Evolutionary conservation across 495 filamentous ascomycete genomes (phyloP), one percentile per base, ranked within the genome.

Genomic region (Pseudevernia furfuracea): DNA sequence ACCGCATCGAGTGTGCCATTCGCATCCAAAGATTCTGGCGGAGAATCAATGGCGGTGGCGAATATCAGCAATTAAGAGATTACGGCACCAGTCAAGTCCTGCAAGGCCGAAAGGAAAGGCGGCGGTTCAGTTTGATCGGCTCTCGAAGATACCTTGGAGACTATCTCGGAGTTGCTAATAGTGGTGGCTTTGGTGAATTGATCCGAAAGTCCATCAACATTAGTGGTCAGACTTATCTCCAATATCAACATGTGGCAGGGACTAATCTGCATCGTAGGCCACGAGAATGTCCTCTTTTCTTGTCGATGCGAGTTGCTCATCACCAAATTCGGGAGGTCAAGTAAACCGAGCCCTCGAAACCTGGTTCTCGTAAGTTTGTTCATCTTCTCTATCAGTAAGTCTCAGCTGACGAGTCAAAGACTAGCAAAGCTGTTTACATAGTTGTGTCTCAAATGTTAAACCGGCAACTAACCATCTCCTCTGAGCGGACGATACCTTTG

Each of bases 11-110:
- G 75, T 91, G 91, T 67, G 94, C 94, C 14, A 96, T 87, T 30
- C 84, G 95, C 10, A 97, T 99, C 60, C 95, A 97, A 71, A 84
- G 91, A 49, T 91, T 93, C 77, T 97, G 95, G 94, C 83, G 94
- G 63, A 92, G 91, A 74, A 88, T 90, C 74, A 89, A 85, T 49
- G 90, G 91, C 44, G 92, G 92, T 44, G 84, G 89, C 61, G 91
- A 96, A 70, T 92, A 91, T 68, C 82, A 96, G 52, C 85, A 92
- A 74, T 73, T 96, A 28, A 85, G 95, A 66, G 95, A 97, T 61
- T 81, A 93, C 68, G 95, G 95, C n/a, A 55, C 52, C 52, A 92
- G 96, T 71, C 81, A 83, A 74, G 74, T 97, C 17, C 81, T 99
- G 11, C 83, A 85, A 68, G 87, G 87, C 14, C 87, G 88, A 57